phyloP scores from a whole-genome alignment of 2,329 filamentous ascomycete species.

The Monilinia aucupariae region DNA sequence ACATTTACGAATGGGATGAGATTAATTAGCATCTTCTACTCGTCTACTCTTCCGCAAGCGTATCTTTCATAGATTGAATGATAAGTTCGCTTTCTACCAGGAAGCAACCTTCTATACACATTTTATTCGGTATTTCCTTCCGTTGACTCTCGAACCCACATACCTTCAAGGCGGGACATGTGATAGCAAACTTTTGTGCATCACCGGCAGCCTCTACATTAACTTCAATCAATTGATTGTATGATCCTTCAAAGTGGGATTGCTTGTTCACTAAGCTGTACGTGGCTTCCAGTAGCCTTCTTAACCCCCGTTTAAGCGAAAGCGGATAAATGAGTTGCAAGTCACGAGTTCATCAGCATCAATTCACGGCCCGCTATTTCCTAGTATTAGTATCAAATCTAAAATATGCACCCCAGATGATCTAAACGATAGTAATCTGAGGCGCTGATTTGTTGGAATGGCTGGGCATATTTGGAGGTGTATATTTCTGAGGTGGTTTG shows the following conservation, averaged over 20 bases:
- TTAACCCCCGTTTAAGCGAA: slow-evolving; percentile 10
- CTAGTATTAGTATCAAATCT: slow-evolving; percentile 6
- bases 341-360: slow-evolving; percentile 12
- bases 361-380: slow-evolving; percentile 12
- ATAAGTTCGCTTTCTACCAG: neutral
- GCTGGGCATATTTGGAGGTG: neutral
- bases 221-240: neutral
- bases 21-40: neutral
- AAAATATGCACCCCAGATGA: neutral
- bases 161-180: neutral
- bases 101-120: neutral
- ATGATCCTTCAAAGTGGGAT: neutral
- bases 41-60: neutral
- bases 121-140: neutral
- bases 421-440: neutral
- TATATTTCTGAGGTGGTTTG: neutral
- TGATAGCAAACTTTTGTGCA: neutral
- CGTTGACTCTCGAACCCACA: neutral
- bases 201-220: neutral
- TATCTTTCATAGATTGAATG: neutral
- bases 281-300: neutral
- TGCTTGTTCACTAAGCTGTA: neutral
- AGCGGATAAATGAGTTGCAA: neutral
- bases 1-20: neutral
- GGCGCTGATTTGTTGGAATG: neutral